These are phyloP conservation scores for Fusarium sp. DNA, from an alignment of 2,329 filamentous ascomycete genomes.

Conservation along the genomic window DNA sequence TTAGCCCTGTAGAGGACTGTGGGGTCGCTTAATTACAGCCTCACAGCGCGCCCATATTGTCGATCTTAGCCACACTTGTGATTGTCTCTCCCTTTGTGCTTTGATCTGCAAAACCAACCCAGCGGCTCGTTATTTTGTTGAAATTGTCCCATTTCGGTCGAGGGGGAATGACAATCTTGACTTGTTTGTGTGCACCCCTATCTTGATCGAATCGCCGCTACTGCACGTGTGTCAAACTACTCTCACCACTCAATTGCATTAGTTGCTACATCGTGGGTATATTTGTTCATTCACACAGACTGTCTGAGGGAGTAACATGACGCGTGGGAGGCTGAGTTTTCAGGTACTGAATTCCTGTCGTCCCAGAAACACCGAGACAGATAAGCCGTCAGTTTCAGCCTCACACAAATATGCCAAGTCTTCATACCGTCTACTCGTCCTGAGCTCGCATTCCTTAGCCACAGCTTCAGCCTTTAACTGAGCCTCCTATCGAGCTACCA, in stretches of 20 bases:
- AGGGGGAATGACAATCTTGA: conserved; percentile 5
- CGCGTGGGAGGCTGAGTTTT: background rate
- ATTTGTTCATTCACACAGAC: too few relatives aligned
- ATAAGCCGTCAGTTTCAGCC: background rate
- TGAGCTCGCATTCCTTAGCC: background rate
- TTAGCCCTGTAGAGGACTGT: conserved; percentile 5
- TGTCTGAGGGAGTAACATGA: background rate
- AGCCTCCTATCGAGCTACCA: background rate
- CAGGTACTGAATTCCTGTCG: too few relatives aligned
- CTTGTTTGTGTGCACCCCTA: background rate
- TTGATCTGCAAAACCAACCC: conserved; percentile 11
- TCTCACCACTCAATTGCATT: background rate
- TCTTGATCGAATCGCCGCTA: background rate
- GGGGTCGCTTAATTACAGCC: background rate
- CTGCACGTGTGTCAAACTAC: background rate
- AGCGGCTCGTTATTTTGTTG: background rate
- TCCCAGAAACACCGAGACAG: background rate
- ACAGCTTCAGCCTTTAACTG: background rate
- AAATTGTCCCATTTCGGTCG: conserved; percentile 3
- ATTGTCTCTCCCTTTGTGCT: background rate
- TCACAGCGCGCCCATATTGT: background rate
- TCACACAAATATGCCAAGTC: background rate
- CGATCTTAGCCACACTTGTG: background rate
- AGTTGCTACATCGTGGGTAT: background rate
- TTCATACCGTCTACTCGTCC: background rate